Conservation (phyloP, 2,329 filamentous ascomycete species). For the Arthrobotrys pseudoclavata region DNA sequence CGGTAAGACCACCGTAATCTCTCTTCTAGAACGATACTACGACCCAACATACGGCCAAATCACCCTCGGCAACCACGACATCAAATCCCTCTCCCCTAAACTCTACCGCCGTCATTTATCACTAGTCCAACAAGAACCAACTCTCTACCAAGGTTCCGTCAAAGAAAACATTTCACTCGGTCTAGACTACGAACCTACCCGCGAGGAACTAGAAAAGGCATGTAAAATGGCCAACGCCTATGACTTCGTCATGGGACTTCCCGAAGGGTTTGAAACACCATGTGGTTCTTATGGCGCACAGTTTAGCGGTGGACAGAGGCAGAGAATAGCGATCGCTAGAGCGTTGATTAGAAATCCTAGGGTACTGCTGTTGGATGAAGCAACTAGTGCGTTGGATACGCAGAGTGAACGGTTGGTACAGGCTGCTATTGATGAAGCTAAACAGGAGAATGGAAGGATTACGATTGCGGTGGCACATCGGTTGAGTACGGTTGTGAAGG, state of each 20-base stretch:
- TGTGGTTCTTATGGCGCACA: slow-evolving; percentile 77
- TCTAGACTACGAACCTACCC: slow-evolving; percentile 70
- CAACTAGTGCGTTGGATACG: slow-evolving; percentile 75
- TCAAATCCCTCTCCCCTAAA: slow-evolving; percentile 65
- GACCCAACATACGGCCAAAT: slow-evolving; percentile 72
- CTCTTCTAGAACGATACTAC: slow-evolving; percentile 74
- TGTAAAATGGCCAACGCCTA: slow-evolving; percentile 77
- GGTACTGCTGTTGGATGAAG: slow-evolving; percentile 79
- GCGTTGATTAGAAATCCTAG: slow-evolving; percentile 77
- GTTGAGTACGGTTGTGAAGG: slow-evolving; percentile 66
- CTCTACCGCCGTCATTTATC: slow-evolving; percentile 67
- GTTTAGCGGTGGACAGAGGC: slow-evolving; percentile 79
- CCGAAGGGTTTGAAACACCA: slow-evolving; percentile 77
- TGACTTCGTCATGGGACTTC: slow-evolving; percentile 78
- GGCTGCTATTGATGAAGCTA: slow-evolving; percentile 62
- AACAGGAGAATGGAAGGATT: slow-evolving; percentile 67
- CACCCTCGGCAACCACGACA: slow-evolving; percentile 72
- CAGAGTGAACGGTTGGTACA: slow-evolving; percentile 70
- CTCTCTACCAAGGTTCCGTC: slow-evolving; percentile 68
- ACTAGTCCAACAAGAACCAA: slow-evolving; percentile 69
- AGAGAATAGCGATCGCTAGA: slow-evolving; percentile 78
- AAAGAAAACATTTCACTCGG: slow-evolving; percentile 63
- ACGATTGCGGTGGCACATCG: slow-evolving; percentile 69
- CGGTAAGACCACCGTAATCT: slow-evolving; percentile 66
- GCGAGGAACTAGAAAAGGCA: slow-evolving; percentile 70